Percentiles rank a stretch among this genome's conserved stretches.
Evolutionary conservation across 768 basidiomycete genomes (phyloP).

Genomic region (Mycena pura): DNA sequence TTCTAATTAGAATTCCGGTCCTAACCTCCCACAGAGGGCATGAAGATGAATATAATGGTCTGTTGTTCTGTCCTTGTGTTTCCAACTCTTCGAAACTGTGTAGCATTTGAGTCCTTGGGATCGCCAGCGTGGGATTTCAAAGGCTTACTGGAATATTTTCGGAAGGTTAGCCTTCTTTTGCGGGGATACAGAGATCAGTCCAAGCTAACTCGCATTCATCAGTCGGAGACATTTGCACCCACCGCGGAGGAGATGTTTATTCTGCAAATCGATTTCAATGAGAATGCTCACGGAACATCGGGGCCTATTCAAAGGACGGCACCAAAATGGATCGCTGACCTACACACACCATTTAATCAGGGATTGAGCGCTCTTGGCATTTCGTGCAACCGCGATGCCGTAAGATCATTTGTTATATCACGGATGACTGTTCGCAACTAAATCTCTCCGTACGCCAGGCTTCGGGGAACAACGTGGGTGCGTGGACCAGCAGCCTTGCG

Average conservation of each 20-base stretch:
- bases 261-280: constrained; percentile 5
- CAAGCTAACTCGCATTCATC: background rate
- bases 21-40: constrained; percentile 11
- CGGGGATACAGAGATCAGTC: no score
- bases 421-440: no score
- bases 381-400: constrained; percentile 6
- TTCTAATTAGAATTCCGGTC: background rate
- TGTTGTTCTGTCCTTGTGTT: background rate
- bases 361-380: constrained; percentile 8
- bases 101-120: constrained; percentile 25
- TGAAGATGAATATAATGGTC: constrained; percentile 24
- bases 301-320: constrained; percentile 23
- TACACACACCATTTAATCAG: constrained; percentile 4
- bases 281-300: constrained; percentile 1
- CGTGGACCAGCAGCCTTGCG: constrained; percentile 15
- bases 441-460: background rate
- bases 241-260: background rate
- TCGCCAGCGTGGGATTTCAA: constrained; percentile 29
- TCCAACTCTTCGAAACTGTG: background rate
- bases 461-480: constrained; percentile 27
- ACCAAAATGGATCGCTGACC: constrained; percentile 16
- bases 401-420: background rate
- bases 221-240: constrained; percentile 15
- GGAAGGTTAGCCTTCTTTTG: constrained; percentile 10
- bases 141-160: constrained; percentile 24